These are phyloP conservation scores for Claviceps maximensis DNA, from an alignment of 2,329 filamentous ascomycete species.

Conservation along the genomic window DNA sequence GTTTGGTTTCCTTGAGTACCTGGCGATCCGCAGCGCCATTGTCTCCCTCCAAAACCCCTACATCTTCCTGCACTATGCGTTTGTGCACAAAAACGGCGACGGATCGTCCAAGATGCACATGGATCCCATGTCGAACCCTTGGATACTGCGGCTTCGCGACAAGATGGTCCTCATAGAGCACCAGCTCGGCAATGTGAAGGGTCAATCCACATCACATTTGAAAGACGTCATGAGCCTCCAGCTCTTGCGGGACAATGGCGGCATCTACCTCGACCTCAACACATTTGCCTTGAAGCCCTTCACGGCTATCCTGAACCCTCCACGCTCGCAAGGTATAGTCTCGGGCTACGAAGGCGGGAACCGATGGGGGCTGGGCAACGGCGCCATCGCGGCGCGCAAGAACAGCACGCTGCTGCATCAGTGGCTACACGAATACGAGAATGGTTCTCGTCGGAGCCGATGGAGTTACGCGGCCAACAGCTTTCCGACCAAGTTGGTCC, in stretches of 20 bases:
- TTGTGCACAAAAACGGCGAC: background rate
- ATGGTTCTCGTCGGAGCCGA: background rate
- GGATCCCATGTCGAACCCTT: constrained; percentile 4
- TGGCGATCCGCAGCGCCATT: constrained; percentile 9
- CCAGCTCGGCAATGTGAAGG: background rate
- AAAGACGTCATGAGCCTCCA: constrained; percentile 7
- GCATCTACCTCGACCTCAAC: constrained; percentile 8
- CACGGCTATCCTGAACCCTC: constrained; percentile 2
- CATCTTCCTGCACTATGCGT: constrained; percentile 6
- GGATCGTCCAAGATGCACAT: background rate
- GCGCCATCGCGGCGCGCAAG: constrained; percentile 7
- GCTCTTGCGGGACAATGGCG: constrained; percentile 7
- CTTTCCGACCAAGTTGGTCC: constrained; percentile 6
- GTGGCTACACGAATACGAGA: constrained; percentile 5
- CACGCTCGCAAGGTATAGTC: constrained; percentile 4
- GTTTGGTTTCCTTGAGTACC: constrained; percentile 8
- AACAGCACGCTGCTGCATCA: constrained; percentile 8
- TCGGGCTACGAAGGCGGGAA: constrained; percentile 9
- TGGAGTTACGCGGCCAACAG: no score
- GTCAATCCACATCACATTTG: background rate
- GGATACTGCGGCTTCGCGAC: constrained; percentile 5
- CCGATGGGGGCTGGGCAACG: constrained; percentile 7
- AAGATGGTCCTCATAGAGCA: constrained; percentile 6
- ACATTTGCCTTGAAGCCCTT: constrained; percentile 7
- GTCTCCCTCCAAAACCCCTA: constrained; percentile 4